phyloP scores from a whole-genome alignment of 495 filamentous ascomycete genomes.

The Aspergillus sparsus region DNA sequence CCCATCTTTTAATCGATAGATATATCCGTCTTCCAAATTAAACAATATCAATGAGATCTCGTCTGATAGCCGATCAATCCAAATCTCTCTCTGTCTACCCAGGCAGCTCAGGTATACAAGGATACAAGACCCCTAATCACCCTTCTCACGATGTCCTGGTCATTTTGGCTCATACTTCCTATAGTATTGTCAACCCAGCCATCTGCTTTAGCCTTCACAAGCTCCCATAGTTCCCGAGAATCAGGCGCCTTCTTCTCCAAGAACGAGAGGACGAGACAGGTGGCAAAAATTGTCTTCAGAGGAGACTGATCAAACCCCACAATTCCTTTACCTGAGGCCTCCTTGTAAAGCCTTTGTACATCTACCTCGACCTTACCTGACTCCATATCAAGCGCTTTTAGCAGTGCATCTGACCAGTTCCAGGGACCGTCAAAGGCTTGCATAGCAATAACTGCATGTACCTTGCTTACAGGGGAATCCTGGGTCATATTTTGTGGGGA shows the following conservation, averaged over 20 bases:
- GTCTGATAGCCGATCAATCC: too few species aligned
- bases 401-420: not conserved
- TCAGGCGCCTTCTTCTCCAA: not conserved
- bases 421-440: conserved; percentile 3
- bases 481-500: not conserved
- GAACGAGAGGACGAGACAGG: not conserved
- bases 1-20: too few species aligned
- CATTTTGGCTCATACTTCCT: not conserved
- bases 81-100: too few species aligned
- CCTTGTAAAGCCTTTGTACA: not conserved
- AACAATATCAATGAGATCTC: too few species aligned
- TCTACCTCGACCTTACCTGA: not conserved
- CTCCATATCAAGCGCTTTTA: not conserved
- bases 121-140: not conserved
- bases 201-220: conserved; percentile 5
- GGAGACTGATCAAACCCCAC: not conserved
- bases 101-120: too few species aligned
- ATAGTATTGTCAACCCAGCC: not conserved
- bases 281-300: not conserved
- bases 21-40: too few species aligned
- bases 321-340: not conserved
- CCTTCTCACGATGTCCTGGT: conserved; percentile 1
- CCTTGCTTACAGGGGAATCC: not conserved
- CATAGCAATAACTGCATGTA: not conserved
- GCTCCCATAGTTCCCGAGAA: conserved; percentile 1